Evolutionary conservation across 768 basidiomycete species (phyloP), one percentile per base, ranked within the genome.

Genomic region (Exidia glandulosa): DNA sequence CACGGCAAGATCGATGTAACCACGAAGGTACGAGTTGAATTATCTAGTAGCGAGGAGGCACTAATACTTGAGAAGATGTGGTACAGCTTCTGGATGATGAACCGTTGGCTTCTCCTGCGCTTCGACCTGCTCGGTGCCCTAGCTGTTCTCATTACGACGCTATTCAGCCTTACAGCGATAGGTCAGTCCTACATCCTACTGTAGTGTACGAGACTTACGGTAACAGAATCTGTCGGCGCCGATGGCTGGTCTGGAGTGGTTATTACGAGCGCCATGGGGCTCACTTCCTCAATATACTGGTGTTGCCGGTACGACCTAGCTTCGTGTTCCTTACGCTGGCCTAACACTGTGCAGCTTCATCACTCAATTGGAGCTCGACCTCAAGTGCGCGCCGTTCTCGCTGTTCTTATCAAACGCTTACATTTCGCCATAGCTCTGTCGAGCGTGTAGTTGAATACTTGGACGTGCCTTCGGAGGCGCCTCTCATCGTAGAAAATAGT

Each of bases 391-490:
- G 31, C 37, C 23, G 7, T 12, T 56, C 13, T 57, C n/a, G 41
- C 30, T 19, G 41, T 33, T 60, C 58, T 45, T 57, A 52, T 63
- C 60, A 34, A 67, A 55, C 57, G 23, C 63, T 13, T 48, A 54
- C 2, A 12, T 34, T 58, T 32, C 14, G 4, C 31, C 25, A 7
- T 57, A 90, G 88, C 74, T 87, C 90, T 13, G 90, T 95, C 3
- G 93, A 97, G 70, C 88, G 94, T 61, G 80, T 94, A 14, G 84
- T 91, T 6, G 93, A 95, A 76, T 95, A 94, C 75, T 82, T 95
- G 29, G 82, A 90, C 57, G 78, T 96, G 4, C 91, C 91, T 0
- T 90, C 92, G 69, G 92, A 95, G 68, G 87, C 94, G 0, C 84
- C 90, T 2, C 77, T 85, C 0, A 67, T 87, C 60, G 86, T 93